Percentiles rank a stretch among this genome's conserved stretches.
phyloP scores from a whole-genome alignment of 2,329 filamentous ascomycete genomes.

The Ascocoryne sarcoides region DNA sequence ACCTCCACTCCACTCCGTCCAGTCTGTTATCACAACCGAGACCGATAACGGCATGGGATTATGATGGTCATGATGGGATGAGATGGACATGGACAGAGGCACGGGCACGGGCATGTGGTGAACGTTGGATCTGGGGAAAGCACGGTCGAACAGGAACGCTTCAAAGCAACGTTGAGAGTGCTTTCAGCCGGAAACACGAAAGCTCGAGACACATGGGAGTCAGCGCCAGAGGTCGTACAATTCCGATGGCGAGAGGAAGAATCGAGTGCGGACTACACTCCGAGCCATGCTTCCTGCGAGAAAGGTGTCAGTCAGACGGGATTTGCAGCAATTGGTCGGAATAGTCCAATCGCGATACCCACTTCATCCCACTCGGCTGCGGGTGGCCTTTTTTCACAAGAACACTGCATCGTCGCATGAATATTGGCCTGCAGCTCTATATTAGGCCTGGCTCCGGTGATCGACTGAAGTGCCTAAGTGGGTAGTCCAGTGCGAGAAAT shows the following conservation, averaged over 20 bases:
- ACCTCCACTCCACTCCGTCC: too few relatives aligned
- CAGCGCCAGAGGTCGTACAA: constrained; percentile 2
- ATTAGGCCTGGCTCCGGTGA: constrained; percentile 9
- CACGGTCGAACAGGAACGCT: too few relatives aligned
- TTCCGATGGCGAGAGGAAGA: constrained; percentile 1
- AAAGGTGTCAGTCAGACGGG: constrained; percentile 9
- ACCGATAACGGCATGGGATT: too few relatives aligned
- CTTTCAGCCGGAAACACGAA: constrained; percentile 1
- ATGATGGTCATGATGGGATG: too few relatives aligned
- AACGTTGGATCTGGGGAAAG: too few relatives aligned
- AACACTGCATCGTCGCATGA: constrained; percentile 15
- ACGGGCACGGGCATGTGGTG: too few relatives aligned
- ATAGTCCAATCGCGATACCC: too few relatives aligned
- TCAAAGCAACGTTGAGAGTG: background rate
- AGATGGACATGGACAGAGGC: too few relatives aligned
- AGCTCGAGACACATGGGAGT: constrained; percentile 2
- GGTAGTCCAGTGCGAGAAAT: constrained; percentile 2
- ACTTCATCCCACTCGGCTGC: constrained; percentile 12
- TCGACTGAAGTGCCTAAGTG: constrained; percentile 8
- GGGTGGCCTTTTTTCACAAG: constrained; percentile 8
- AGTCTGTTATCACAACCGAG: too few relatives aligned
- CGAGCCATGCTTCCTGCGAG: constrained; percentile 8
- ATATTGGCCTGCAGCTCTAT: constrained; percentile 19
- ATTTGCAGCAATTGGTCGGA: too few relatives aligned
- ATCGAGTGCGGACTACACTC: constrained; percentile 3